phyloP scores from a whole-genome alignment of 495 filamentous ascomycete species.

The Trichoderma erinaceum region DNA sequence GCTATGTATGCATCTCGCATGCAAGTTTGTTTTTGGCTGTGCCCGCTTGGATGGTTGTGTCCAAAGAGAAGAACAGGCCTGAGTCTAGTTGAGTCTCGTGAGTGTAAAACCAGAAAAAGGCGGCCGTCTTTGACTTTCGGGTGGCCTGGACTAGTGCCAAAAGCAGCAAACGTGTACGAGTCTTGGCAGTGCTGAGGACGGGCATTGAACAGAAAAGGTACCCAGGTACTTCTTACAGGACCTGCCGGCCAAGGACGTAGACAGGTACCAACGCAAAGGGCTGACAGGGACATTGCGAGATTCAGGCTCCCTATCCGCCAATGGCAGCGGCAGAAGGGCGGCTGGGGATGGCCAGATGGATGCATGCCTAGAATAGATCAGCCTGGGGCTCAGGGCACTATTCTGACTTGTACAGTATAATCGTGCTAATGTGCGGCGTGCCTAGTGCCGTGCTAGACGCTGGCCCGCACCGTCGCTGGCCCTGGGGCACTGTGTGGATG shows the following conservation, averaged over 20 bases:
- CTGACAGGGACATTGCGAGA: constrained; percentile 2
- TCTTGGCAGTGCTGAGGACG: neutral
- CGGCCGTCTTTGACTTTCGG: neutral
- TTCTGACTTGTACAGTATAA: neutral
- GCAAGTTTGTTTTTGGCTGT: neutral
- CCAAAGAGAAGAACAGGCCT: neutral
- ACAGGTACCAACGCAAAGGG: constrained; percentile 2
- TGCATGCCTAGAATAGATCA: neutral
- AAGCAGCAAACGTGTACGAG: neutral
- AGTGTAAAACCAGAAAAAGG: neutral
- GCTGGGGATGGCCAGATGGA: neutral
- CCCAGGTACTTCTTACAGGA: neutral
- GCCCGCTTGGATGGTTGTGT: neutral
- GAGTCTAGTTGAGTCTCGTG: neutral
- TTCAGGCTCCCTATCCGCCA: neutral
- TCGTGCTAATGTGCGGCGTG: neutral
- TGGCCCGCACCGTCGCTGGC: neutral
- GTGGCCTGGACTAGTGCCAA: neutral
- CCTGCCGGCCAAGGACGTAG: neutral
- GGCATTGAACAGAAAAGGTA: neutral
- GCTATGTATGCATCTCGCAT: neutral
- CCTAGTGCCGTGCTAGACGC: neutral
- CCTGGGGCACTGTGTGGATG: neutral
- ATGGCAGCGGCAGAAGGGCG: neutral
- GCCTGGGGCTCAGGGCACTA: neutral